Evolutionary conservation across 441 rosid species (phyloP).

Genomic region (Jatropha multifida): DNA sequence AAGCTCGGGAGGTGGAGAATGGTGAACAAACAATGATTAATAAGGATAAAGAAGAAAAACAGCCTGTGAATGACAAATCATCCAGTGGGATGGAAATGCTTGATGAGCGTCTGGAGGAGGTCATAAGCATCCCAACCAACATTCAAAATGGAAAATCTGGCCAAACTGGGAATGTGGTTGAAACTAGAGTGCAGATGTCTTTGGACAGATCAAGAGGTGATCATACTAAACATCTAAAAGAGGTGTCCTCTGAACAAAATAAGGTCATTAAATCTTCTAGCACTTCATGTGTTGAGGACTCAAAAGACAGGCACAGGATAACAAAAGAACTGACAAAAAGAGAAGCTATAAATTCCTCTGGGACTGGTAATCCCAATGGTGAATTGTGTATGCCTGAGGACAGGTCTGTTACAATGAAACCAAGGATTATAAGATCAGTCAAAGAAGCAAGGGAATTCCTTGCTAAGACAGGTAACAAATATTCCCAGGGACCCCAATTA

Average conservation of each 20-base stretch:
- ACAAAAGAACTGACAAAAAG: conserved; percentile 21
- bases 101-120: conserved; percentile 25
- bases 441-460: conserved; percentile 86
- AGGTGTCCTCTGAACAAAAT: conserved; percentile 25
- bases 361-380: conserved; percentile 34
- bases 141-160: conserved; percentile 24
- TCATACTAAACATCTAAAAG: conserved; percentile 24
- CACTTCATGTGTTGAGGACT: conserved; percentile 4
- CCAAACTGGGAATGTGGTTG: conserved; percentile 22
- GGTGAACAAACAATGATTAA: conserved; percentile 29
- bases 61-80: conserved; percentile 22
- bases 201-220: conserved; percentile 26
- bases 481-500: conserved; percentile 29
- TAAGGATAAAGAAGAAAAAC: conserved; percentile 38
- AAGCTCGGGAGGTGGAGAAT: conserved; percentile 48
- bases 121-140: conserved; percentile 22
- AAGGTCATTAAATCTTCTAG: too few species aligned
- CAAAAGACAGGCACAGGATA: conserved; percentile 28
- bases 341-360: conserved; percentile 33
- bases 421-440: conserved; percentile 68
- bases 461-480: conserved; percentile 37
- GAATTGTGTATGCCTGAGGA: conserved; percentile 23
- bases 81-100: conserved; percentile 20
- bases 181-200: conserved; percentile 17
- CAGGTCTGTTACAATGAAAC: conserved; percentile 35